phyloP scores from a whole-genome alignment of 1,139 yeast species.

The Wickerhamiella infanticola region DNA sequence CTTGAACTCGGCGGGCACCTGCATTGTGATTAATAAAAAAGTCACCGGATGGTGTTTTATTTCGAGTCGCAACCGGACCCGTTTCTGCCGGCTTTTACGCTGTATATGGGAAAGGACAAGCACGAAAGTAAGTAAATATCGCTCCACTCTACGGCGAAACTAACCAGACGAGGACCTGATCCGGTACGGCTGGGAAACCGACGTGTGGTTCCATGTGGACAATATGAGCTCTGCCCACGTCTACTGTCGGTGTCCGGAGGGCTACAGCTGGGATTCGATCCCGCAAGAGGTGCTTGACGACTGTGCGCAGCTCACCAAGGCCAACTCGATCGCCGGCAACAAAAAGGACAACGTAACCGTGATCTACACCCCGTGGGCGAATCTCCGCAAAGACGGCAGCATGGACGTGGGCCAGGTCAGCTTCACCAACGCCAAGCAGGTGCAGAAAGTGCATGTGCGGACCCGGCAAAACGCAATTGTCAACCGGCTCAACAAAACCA shows the following conservation, averaged over 20 bases:
- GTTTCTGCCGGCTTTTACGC: conserved; percentile 21
- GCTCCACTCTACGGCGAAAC: background rate
- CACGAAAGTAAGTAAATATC: conserved; percentile 26
- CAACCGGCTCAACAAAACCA: conserved; percentile 51
- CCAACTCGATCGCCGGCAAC: conserved; percentile 66
- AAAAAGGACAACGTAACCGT: conserved; percentile 51
- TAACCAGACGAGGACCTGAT: conserved; percentile 44
- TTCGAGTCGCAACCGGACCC: conserved; percentile 29
- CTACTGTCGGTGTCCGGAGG: conserved; percentile 42
- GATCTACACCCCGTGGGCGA: conserved; percentile 64
- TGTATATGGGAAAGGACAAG: conserved; percentile 38
- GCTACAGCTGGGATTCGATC: conserved; percentile 32
- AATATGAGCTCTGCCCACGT: conserved; percentile 69
- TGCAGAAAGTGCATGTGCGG: conserved; percentile 40
- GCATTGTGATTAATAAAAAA: conserved; percentile 4
- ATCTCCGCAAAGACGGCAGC: conserved; percentile 50
- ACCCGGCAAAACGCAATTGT: conserved; percentile 48
- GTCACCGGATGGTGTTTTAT: conserved; percentile 39
- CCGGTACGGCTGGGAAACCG: conserved; percentile 50
- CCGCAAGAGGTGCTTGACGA: conserved; percentile 40
- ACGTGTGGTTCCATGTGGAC: conserved; percentile 73
- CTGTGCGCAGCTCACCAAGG: conserved; percentile 65
- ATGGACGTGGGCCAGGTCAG: conserved; percentile 83
- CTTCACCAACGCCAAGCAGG: conserved; percentile 42
- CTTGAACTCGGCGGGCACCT: conserved; percentile 12